Evolutionary conservation across 2,329 filamentous ascomycete genomes (phyloP).

Genomic region (Fusarium anguioides): DNA sequence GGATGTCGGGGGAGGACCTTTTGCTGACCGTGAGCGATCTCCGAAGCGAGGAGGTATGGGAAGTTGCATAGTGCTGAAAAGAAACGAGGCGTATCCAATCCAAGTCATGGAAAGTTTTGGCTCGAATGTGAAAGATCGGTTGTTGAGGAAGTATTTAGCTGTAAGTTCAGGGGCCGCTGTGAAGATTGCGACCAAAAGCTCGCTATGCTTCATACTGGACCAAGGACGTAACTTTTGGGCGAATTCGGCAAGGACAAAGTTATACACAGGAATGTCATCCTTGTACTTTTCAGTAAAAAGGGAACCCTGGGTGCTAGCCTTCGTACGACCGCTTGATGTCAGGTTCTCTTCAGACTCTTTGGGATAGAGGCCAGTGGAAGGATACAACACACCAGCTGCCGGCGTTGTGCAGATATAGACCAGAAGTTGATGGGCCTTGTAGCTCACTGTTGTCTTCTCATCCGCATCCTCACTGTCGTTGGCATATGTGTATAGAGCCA

Average conservation of each 20-base stretch:
- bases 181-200: constrained; percentile 85
- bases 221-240: constrained; percentile 84
- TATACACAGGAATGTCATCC: constrained; percentile 78
- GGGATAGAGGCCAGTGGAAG: constrained; percentile 87
- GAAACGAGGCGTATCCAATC: constrained; percentile 91
- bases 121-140: constrained; percentile 84
- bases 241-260: constrained; percentile 82
- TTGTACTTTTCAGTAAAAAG: constrained; percentile 76
- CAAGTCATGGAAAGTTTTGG: constrained; percentile 93
- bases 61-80: constrained; percentile 83
- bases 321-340: constrained; percentile 48
- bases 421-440: constrained; percentile 80
- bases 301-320: constrained; percentile 71
- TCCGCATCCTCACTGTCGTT: constrained; percentile 58
- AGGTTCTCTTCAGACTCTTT: constrained; percentile 68
- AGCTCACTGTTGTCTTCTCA: constrained; percentile 65
- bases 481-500: constrained; percentile 75
- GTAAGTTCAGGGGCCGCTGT: constrained; percentile 84
- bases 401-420: constrained; percentile 78
- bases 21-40: constrained; percentile 67
- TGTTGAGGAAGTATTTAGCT: constrained; percentile 85
- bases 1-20: constrained; percentile 80
- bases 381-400: constrained; percentile 78
- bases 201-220: constrained; percentile 81
- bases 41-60: constrained; percentile 80